These are phyloP conservation scores for Leccinum pellstonianum DNA, from an alignment of 768 basidiomycete genomes.

Conservation along the genomic window DNA sequence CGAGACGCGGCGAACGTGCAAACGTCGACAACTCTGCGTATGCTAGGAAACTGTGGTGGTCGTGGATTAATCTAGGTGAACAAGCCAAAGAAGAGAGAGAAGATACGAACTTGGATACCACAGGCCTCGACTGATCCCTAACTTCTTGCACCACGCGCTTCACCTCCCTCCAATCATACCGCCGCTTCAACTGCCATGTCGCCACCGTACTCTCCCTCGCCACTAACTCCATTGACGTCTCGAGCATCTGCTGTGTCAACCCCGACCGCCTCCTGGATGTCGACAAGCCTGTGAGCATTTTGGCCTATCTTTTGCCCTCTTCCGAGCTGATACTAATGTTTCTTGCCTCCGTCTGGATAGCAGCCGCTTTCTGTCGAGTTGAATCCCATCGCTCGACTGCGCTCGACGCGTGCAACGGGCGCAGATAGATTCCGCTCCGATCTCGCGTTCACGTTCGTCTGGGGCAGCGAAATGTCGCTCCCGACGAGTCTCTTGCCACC, in stretches of 20 bases:
- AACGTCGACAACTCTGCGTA: slow-evolving; percentile 82
- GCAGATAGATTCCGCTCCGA: slow-evolving; percentile 37
- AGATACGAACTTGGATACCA: slow-evolving; percentile 16
- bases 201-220: slow-evolving; percentile 48
- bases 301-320: not conserved
- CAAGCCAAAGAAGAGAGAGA: not conserved
- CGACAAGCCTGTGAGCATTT: slow-evolving; percentile 41
- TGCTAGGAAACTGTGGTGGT: slow-evolving; percentile 48
- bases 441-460: slow-evolving; percentile 57
- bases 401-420: slow-evolving; percentile 32
- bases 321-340: not conserved
- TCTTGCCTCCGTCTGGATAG: slow-evolving; percentile 28
- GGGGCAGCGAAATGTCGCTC: slow-evolving; percentile 29
- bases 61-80: not conserved
- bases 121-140: slow-evolving; percentile 6
- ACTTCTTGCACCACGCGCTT: slow-evolving; percentile 28
- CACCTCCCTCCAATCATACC: slow-evolving; percentile 53
- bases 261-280: slow-evolving; percentile 31
- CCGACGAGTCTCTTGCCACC: slow-evolving; percentile 41
- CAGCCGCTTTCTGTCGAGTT: slow-evolving; percentile 55
- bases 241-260: slow-evolving; percentile 35
- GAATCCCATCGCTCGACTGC: slow-evolving; percentile 55
- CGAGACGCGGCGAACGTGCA: slow-evolving; percentile 53
- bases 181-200: slow-evolving; percentile 62
- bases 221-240: slow-evolving; percentile 35